Evolutionary conservation across 345 rosid species (phyloP).

Genomic region (Aurinia saxatilis): DNA sequence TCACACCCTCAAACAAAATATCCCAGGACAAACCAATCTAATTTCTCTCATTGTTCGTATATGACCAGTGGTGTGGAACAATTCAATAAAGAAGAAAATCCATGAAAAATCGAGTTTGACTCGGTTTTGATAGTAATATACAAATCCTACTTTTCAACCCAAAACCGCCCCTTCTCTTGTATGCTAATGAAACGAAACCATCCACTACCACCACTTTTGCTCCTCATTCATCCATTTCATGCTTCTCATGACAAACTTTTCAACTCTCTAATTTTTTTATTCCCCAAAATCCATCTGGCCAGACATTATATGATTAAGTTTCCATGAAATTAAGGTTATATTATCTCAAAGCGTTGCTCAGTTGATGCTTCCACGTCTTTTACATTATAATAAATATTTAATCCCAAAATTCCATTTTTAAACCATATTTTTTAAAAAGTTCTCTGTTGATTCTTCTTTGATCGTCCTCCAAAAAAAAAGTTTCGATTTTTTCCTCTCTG

Average conservation of each 20-base stretch:
- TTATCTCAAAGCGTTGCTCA: slow-evolving; percentile 19
- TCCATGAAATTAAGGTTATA: slow-evolving; percentile 10
- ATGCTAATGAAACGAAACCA: background rate
- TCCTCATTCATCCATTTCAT: slow-evolving; percentile 8
- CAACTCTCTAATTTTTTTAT: no score
- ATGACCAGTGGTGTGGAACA: no score
- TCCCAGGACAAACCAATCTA: no score
- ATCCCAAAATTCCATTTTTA: background rate
- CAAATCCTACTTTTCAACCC: slow-evolving; percentile 8
- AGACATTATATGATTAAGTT: background rate
- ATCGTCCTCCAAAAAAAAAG: slow-evolving; percentile 11
- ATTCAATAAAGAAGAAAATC: background rate
- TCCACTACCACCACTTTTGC: background rate
- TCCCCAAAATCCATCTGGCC: slow-evolving; percentile 19
- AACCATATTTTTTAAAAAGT: background rate
- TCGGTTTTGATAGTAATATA: background rate
- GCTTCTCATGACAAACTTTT: slow-evolving; percentile 22
- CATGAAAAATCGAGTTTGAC: background rate
- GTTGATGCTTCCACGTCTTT: slow-evolving; percentile 35
- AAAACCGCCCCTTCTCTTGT: background rate
- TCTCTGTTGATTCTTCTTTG: background rate
- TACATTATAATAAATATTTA: background rate
- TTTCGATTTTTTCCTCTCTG: background rate
- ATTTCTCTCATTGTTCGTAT: no score
- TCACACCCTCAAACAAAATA: no score